Evolutionary conservation across 768 basidiomycete genomes (phyloP).

Genomic region (Rickenella mellea): DNA sequence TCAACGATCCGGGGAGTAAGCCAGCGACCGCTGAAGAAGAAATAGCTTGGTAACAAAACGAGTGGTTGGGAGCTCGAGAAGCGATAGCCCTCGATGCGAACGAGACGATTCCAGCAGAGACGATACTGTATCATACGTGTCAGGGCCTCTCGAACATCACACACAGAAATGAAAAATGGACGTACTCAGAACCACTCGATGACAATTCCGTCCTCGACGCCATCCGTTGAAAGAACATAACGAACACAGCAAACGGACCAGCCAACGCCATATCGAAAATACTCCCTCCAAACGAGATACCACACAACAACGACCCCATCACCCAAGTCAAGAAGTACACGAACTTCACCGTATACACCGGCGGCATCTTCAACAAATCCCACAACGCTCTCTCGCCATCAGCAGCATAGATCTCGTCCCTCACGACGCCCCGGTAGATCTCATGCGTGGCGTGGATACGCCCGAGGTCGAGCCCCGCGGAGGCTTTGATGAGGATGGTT

Average conservation of each 20-base stretch:
- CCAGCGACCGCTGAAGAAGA: constrained; percentile 82
- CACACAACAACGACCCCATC: constrained; percentile 72
- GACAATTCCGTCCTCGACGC: constrained; percentile 73
- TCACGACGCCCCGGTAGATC: constrained; percentile 80
- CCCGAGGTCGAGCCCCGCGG: constrained; percentile 71
- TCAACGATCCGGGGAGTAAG: constrained; percentile 84
- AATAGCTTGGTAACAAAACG: constrained; percentile 89
- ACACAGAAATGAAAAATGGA: constrained; percentile 7
- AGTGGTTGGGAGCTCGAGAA: constrained; percentile 37
- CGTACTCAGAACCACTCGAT: constrained; percentile 88
- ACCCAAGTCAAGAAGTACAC: constrained; percentile 62
- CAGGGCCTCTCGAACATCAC: not conserved
- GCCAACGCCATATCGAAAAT: constrained; percentile 82
- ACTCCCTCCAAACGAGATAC: constrained; percentile 76
- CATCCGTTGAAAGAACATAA: constrained; percentile 62
- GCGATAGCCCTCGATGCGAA: constrained; percentile 67
- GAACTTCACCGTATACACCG: constrained; percentile 52
- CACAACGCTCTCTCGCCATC: constrained; percentile 59
- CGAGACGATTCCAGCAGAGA: constrained; percentile 72
- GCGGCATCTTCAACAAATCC: constrained; percentile 49
- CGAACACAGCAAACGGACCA: constrained; percentile 54
- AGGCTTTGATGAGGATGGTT: constrained; percentile 72
- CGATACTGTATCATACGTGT: constrained; percentile 47
- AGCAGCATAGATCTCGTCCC: constrained; percentile 84
- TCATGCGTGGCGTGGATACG: constrained; percentile 77